phyloP scores from a whole-genome alignment of 2,329 filamentous ascomycete genomes.

The Aureobasidium namibiae region DNA sequence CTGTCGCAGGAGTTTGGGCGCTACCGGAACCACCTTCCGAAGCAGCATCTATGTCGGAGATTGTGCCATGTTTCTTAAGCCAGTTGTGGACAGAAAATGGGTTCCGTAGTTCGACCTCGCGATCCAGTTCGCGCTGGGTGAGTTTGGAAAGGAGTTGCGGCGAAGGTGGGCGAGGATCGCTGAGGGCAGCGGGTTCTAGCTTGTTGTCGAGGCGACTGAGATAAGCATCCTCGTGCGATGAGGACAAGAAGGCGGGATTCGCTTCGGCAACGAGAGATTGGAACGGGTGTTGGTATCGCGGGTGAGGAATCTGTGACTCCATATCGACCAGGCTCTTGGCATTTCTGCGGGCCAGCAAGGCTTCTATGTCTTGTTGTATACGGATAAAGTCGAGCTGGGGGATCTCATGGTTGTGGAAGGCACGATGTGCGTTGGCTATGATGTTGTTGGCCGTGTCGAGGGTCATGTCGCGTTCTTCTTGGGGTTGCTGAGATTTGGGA shows the following conservation, averaged over 20 bases:
- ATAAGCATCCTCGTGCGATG: conserved; percentile 67
- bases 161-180: conserved; percentile 29
- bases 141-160: conserved; percentile 32
- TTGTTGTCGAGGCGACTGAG: conserved; percentile 56
- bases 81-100: conserved; percentile 93
- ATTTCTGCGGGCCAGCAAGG: conserved; percentile 23
- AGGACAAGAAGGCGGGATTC: conserved; percentile 58
- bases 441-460: conserved; percentile 24
- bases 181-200: conserved; percentile 38
- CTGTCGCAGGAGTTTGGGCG: conserved; percentile 72
- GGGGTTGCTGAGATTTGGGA: conserved; percentile 35
- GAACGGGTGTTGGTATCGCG: conserved; percentile 22
- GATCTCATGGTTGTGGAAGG: conserved; percentile 26
- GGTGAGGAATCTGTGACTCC: conserved; percentile 33
- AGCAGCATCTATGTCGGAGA: conserved; percentile 16
- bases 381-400: conserved; percentile 25
- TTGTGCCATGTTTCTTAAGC: conserved; percentile 43
- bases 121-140: conserved; percentile 40
- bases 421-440: conserved; percentile 27
- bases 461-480: conserved; percentile 19
- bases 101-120: conserved; percentile 55
- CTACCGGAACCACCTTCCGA: conserved; percentile 57
- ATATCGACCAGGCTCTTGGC: conserved; percentile 28
- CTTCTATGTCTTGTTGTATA: conserved; percentile 25
- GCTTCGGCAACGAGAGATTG: conserved; percentile 44